Evolutionary conservation across 352 stramenopile genomes (phyloP).

Genomic region (Thraustochytrium sp.): DNA sequence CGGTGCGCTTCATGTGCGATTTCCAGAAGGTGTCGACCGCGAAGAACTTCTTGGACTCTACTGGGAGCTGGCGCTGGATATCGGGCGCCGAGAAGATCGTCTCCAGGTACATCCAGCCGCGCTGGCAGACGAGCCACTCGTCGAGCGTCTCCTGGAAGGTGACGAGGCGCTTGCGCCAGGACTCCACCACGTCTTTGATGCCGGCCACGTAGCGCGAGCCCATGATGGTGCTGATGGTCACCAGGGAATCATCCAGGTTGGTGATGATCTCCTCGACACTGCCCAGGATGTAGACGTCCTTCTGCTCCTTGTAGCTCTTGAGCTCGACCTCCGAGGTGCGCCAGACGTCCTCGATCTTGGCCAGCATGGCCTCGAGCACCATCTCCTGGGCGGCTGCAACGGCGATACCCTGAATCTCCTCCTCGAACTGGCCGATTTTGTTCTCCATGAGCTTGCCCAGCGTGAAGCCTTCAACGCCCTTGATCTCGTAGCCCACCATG

Average conservation of each 20-base stretch:
- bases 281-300: constrained; percentile 44
- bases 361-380: constrained; percentile 63
- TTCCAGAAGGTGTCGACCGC: constrained; percentile 50
- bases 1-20: constrained; percentile 17
- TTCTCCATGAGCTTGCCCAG: constrained; percentile 59
- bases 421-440: constrained; percentile 61
- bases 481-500: constrained; percentile 45
- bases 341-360: constrained; percentile 61
- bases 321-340: constrained; percentile 52
- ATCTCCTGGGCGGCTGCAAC: constrained; percentile 60
- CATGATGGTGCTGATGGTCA: constrained; percentile 95
- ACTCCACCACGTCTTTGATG: constrained; percentile 76
- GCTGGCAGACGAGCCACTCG: constrained; percentile 85
- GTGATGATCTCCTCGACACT: constrained; percentile 43
- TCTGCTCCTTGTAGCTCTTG: constrained; percentile 44
- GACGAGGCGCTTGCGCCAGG: constrained; percentile 77
- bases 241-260: constrained; percentile 88
- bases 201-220: constrained; percentile 83
- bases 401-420: constrained; percentile 63
- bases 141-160: constrained; percentile 80
- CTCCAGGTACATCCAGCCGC: constrained; percentile 90
- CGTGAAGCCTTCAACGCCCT: constrained; percentile 53
- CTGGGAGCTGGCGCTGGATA: constrained; percentile 91
- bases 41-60: constrained; percentile 64
- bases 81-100: constrained; percentile 89